A percentile compares a stretch with the other conserved stretches of the same genome.
These are phyloP conservation scores for Didymella segeticola DNA, from an alignment of 2,329 filamentous ascomycete genomes.

Conservation along the genomic window DNA sequence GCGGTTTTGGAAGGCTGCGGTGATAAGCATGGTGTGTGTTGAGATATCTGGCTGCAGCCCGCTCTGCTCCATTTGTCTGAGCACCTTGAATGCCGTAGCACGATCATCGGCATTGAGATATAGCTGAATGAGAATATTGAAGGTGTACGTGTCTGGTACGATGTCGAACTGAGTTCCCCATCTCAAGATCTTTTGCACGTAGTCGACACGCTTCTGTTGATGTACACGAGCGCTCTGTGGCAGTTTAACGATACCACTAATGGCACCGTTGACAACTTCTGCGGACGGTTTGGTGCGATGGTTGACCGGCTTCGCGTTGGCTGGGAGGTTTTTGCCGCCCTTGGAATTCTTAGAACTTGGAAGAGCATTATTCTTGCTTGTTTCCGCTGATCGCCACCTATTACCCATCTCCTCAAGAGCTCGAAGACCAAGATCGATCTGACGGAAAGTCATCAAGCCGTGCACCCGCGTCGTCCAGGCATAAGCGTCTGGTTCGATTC, in stretches of 20 bases:
- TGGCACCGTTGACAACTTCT: constrained; percentile 72
- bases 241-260: constrained; percentile 64
- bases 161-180: constrained; percentile 55
- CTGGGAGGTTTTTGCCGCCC: constrained; percentile 16
- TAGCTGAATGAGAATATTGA: constrained; percentile 72
- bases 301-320: constrained; percentile 36
- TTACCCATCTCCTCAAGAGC: constrained; percentile 71
- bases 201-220: constrained; percentile 51
- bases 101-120: constrained; percentile 60
- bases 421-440: constrained; percentile 63
- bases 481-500: constrained; percentile 65
- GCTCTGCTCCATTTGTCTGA: constrained; percentile 65
- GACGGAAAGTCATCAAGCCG: constrained; percentile 65
- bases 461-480: constrained; percentile 76
- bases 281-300: constrained; percentile 65
- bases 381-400: constrained; percentile 60
- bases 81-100: constrained; percentile 59
- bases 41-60: constrained; percentile 67
- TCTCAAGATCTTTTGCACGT: constrained; percentile 48
- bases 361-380: constrained; percentile 18
- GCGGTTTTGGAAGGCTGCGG: constrained; percentile 61
- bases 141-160: constrained; percentile 58
- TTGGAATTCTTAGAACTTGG: constrained; percentile 15
- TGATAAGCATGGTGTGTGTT: constrained; percentile 77
- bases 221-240: constrained; percentile 30